A percentile compares a stretch with the other conserved stretches of the same genome.
Conservation (phyloP, 768 basidiomycete genomes). For the Lepiota venenata region DNA sequence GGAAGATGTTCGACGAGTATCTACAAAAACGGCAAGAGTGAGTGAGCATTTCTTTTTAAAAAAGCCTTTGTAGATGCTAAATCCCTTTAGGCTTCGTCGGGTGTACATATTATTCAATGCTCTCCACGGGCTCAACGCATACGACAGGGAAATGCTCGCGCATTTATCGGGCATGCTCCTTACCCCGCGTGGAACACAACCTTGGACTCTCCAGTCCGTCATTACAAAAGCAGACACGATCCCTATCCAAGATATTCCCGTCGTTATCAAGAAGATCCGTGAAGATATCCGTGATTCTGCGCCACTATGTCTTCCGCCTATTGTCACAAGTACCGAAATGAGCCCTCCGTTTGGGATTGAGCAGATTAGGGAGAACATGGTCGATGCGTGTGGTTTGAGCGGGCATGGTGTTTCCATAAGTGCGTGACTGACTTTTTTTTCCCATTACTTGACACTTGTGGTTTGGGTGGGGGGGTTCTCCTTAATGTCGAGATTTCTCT, state of each 20-base stretch:
- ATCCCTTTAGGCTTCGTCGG: conserved; percentile 51
- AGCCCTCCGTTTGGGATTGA: conserved; percentile 53
- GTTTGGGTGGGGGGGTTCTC: no score
- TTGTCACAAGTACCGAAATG: conserved; percentile 54
- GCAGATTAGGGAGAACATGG: conserved; percentile 52
- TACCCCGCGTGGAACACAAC: conserved; percentile 31
- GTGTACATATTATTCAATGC: conserved; percentile 72
- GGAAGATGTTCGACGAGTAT: conserved; percentile 64
- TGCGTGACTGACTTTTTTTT: not conserved
- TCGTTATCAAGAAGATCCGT: conserved; percentile 38
- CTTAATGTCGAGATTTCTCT: no score
- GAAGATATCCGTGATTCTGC: conserved; percentile 49
- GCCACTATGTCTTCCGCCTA: conserved; percentile 64
- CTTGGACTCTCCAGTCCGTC: conserved; percentile 65
- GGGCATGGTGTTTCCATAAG: not conserved
- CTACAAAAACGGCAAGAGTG: conserved; percentile 58
- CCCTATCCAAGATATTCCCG: conserved; percentile 26
- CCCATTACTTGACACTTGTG: not conserved
- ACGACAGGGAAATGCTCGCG: conserved; percentile 60
- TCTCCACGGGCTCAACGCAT: conserved; percentile 54
- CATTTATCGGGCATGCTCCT: conserved; percentile 43
- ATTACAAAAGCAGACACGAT: conserved; percentile 70
- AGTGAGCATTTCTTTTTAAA: no score
- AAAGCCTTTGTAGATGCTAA: conserved; percentile 5
- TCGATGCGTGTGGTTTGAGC: conserved; percentile 47